These are phyloP conservation scores for Pythium rishiriense DNA, from an alignment of 352 stramenopile genomes.

Conservation along the genomic window DNA sequence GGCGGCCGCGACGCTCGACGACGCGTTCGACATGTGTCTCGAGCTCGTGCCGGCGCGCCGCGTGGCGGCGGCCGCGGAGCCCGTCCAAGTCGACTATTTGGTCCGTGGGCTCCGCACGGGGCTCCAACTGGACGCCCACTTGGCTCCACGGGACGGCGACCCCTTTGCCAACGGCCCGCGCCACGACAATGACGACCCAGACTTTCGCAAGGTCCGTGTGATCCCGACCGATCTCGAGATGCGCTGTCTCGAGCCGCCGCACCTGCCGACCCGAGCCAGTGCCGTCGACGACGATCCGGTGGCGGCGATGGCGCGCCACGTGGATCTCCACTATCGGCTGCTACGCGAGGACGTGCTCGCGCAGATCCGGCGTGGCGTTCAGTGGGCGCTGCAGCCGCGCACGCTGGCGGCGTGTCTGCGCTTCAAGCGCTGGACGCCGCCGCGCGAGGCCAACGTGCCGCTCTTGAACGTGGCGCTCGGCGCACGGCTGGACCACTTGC, in stretches of 20 bases:
- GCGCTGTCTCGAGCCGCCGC: conserved; percentile 22
- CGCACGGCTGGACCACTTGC: conserved; percentile 15
- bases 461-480: conserved; percentile 20
- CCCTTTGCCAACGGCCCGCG: conserved; percentile 16
- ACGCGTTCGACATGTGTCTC: conserved; percentile 23
- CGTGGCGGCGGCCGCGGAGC: not conserved
- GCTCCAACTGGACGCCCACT: not conserved
- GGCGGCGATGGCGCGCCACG: conserved; percentile 11
- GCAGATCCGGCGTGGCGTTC: conserved; percentile 28
- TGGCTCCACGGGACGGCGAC: not conserved
- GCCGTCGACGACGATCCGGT: not conserved
- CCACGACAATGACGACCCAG: conserved; percentile 31
- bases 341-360: conserved; percentile 32
- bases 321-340: conserved; percentile 32
- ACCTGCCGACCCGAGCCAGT: conserved; percentile 10
- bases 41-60: conserved; percentile 24
- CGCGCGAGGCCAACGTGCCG: conserved; percentile 24
- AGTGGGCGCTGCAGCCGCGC: conserved; percentile 23
- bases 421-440: conserved; percentile 10
- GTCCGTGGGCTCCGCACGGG: not conserved
- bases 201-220: conserved; percentile 21
- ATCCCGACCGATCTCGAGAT: conserved; percentile 33
- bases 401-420: conserved; percentile 5
- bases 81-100: conserved; percentile 4
- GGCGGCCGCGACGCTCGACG: conserved; percentile 2